Evolutionary conservation across 306 rosid genomes (phyloP), one percentile per base, ranked within the genome.

Genomic region (Castanea sativa): DNA sequence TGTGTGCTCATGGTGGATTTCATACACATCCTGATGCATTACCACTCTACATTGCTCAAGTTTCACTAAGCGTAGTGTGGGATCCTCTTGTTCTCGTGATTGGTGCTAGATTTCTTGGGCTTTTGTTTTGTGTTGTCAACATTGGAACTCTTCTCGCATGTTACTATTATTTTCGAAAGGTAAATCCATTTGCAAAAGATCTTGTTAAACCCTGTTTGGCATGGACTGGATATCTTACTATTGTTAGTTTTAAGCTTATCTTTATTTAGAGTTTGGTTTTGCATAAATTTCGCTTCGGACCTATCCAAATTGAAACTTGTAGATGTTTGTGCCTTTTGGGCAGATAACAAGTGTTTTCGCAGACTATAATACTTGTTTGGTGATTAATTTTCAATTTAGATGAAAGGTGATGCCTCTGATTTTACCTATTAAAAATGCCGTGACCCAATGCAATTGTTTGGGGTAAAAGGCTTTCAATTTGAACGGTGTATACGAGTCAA

Each of bases 1-100:
- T 91, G 4, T 93, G 98, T 97, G 94, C 92, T 0, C 93, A 93
- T 51, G 92, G 98, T 3, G 97, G 94, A 11, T 88, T 91, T 20
- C 83, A 82, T 57, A 57, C 61, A 0, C 79, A 84, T 2, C 19
- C 89, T 2, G 85, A 86, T 65, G 86, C 94, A 0, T 14, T 90
- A 63, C 79, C 82, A 5, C 85, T 90, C 2, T 91, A 87, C 74
- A 23, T 87, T 11, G 78, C 90, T 9, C 97, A 88, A 19, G 14
- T 88, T 0, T 75, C 85, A 0, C 38, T 90, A 0, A 82, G 90
- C 89, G 53, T 91, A 1, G 83, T 81, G 38, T 93, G 98, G 97
- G 83, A 76, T 55, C 97, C 98, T 0, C 67, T 90, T 19, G 97
- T 88, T 58, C 92, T 90, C 5, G 82, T 77, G 58, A 72, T 82